Conservation (phyloP, 768 basidiomycete species). For the Dendrothele bispora region DNA sequence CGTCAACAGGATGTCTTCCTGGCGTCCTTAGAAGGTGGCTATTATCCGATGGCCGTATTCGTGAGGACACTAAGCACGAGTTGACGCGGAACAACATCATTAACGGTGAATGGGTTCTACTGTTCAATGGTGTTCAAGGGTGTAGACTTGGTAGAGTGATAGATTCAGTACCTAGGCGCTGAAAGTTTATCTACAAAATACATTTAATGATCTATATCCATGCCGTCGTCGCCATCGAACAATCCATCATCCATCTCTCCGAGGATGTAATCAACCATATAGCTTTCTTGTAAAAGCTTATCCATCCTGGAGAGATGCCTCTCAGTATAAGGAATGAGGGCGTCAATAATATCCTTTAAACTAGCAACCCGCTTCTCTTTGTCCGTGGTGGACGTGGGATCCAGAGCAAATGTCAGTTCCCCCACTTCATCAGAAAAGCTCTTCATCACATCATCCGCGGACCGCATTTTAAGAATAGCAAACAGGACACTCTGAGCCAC, state of each 20-base stretch:
- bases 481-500: slow-evolving; percentile 85
- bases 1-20: slow-evolving; percentile 64
- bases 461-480: slow-evolving; percentile 75
- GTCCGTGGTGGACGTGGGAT: slow-evolving; percentile 17
- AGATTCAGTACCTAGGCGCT: not conserved
- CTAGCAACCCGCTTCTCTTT: slow-evolving; percentile 29
- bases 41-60: slow-evolving; percentile 55
- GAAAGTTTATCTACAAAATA: not conserved
- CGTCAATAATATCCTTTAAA: slow-evolving; percentile 78
- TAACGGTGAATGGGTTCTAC: slow-evolving; percentile 62
- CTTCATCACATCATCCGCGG: slow-evolving; percentile 69
- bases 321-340: slow-evolving; percentile 91
- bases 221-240: slow-evolving; percentile 48
- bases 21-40: slow-evolving; percentile 74
- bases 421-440: slow-evolving; percentile 55
- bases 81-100: slow-evolving; percentile 43
- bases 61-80: slow-evolving; percentile 45
- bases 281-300: slow-evolving; percentile 90
- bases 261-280: slow-evolving; percentile 87
- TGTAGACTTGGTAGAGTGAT: slow-evolving; percentile 57
- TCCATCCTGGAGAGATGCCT: slow-evolving; percentile 87
- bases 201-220: slow-evolving; percentile 40
- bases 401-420: slow-evolving; percentile 29
- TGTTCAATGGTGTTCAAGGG: slow-evolving; percentile 74
- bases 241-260: slow-evolving; percentile 86